Percentiles rank a stretch among this genome's conserved stretches.
Evolutionary conservation across 768 basidiomycete genomes (phyloP).

Genomic region (Lentinula lateritia): DNA sequence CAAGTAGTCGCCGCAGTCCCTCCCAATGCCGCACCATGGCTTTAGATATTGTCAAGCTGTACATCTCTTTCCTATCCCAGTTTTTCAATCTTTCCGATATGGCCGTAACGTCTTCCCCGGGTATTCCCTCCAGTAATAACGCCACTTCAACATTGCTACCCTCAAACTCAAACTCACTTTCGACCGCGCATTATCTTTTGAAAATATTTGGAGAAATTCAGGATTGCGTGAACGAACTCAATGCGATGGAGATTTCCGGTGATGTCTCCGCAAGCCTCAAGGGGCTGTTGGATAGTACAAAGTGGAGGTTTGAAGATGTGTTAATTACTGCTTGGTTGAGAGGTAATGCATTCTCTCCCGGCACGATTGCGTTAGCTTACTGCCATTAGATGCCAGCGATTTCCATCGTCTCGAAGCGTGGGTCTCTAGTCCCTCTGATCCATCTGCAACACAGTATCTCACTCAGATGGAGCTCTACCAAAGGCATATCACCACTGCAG

Average conservation of each 20-base stretch:
- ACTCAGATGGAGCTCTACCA: constrained; percentile 79
- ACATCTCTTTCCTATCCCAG: constrained; percentile 78
- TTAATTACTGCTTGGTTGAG: constrained; percentile 75
- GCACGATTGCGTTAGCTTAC: not conserved
- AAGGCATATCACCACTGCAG: constrained; percentile 64
- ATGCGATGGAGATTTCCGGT: constrained; percentile 72
- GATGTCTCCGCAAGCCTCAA: constrained; percentile 67
- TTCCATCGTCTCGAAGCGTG: constrained; percentile 89
- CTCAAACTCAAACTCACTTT: constrained; percentile 71
- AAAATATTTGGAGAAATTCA: constrained; percentile 81
- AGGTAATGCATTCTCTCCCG: constrained; percentile 41
- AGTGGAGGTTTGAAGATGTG: constrained; percentile 86
- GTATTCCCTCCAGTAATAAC: constrained; percentile 24
- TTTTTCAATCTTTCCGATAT: constrained; percentile 83
- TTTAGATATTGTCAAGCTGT: constrained; percentile 79
- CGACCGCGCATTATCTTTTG: constrained; percentile 74
- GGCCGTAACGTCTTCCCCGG: constrained; percentile 55
- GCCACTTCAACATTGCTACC: constrained; percentile 57
- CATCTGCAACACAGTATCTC: constrained; percentile 70
- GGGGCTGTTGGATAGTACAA: constrained; percentile 70
- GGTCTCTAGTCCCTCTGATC: constrained; percentile 55
- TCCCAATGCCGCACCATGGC: constrained; percentile 85
- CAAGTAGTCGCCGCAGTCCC: constrained; percentile 67
- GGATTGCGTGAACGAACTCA: constrained; percentile 80
- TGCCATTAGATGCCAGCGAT: constrained; percentile 65